phyloP scores from a whole-genome alignment of 805 yeast species.

The Candida ascalaphidarum region DNA sequence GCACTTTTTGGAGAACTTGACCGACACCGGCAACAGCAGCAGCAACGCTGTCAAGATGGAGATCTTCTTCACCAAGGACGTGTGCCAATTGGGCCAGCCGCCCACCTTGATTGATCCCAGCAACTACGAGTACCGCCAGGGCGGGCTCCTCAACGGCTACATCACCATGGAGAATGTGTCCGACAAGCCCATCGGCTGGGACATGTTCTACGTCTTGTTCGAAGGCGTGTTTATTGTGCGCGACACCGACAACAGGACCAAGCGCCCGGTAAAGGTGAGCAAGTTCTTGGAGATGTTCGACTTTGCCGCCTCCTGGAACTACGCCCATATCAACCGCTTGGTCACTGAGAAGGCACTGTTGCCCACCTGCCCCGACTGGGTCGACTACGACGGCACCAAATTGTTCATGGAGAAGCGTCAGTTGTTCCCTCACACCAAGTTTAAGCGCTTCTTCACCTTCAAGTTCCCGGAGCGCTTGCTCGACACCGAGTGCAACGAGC shows the following conservation, averaged over 20 bases:
- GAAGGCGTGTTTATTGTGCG: constrained; percentile 38
- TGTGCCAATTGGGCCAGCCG: constrained; percentile 16
- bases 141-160: constrained; percentile 60
- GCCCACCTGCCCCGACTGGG: constrained; percentile 6
- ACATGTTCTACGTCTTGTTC: constrained; percentile 51
- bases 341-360: constrained; percentile 13
- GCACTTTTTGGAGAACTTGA: constrained; percentile 22
- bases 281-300: constrained; percentile 11
- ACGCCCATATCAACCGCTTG: constrained; percentile 23
- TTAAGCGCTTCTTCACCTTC: constrained; percentile 34
- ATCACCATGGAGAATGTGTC: constrained; percentile 25
- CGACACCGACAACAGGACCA: neutral
- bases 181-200: constrained; percentile 40
- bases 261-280: constrained; percentile 9
- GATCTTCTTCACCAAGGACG: constrained; percentile 24
- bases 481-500: constrained; percentile 29
- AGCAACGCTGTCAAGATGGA: constrained; percentile 18
- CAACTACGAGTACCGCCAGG: constrained; percentile 48
- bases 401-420: constrained; percentile 9
- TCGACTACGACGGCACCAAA: constrained; percentile 18
- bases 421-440: constrained; percentile 13
- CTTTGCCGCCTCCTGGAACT: constrained; percentile 39
- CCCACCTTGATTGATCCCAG: constrained; percentile 23
- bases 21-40: constrained; percentile 16
- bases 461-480: constrained; percentile 27